Evolutionary conservation across 2,329 filamentous ascomycete species (phyloP).

Genomic region (Aurifilum marmelostoma): DNA sequence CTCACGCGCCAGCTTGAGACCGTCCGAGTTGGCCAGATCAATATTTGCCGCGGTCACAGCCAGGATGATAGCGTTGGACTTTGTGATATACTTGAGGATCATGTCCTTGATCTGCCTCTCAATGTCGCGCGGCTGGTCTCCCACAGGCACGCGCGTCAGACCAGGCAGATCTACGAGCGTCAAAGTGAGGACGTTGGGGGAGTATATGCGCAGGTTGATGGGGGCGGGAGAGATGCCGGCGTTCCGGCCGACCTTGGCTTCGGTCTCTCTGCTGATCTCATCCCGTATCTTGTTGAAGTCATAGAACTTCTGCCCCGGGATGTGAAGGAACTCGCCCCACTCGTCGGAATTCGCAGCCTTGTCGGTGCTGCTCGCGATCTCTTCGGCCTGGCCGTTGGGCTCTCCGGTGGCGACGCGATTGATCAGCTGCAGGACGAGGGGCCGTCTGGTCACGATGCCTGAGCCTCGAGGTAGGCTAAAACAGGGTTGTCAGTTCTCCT

Average conservation of each 20-base stretch:
- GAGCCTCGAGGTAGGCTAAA: conserved; percentile 90
- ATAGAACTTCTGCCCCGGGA: conserved; percentile 86
- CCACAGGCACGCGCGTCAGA: conserved; percentile 95
- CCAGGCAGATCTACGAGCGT: conserved; percentile 95
- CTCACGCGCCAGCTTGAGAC: conserved; percentile 93
- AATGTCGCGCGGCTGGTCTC: conserved; percentile 95
- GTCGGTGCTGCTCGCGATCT: conserved; percentile 70
- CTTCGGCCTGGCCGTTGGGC: conserved; percentile 73
- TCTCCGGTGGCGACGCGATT: conserved; percentile 69
- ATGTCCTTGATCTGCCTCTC: conserved; percentile 97
- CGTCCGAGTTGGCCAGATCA: conserved; percentile 97
- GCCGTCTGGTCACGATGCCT: conserved; percentile 94
- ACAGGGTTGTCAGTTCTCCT: conserved; percentile 10
- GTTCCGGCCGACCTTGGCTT: conserved; percentile 73
- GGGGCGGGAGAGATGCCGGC: conserved; percentile 98
- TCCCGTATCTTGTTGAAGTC: conserved; percentile 98
- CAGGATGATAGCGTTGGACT: conserved; percentile 97
- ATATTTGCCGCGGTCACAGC: conserved; percentile 97
- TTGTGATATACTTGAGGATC: conserved; percentile 97
- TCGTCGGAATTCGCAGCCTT: conserved; percentile 85
- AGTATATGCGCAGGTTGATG: conserved; percentile 99
- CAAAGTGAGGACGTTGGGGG: conserved; percentile 92
- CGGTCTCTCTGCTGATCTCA: conserved; percentile 88
- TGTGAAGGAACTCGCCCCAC: conserved; percentile 97
- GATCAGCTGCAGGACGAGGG: conserved; percentile 96